These are phyloP conservation scores for Fusarium paranaense DNA, from an alignment of 2,329 filamentous ascomycete species.

Conservation along the genomic window DNA sequence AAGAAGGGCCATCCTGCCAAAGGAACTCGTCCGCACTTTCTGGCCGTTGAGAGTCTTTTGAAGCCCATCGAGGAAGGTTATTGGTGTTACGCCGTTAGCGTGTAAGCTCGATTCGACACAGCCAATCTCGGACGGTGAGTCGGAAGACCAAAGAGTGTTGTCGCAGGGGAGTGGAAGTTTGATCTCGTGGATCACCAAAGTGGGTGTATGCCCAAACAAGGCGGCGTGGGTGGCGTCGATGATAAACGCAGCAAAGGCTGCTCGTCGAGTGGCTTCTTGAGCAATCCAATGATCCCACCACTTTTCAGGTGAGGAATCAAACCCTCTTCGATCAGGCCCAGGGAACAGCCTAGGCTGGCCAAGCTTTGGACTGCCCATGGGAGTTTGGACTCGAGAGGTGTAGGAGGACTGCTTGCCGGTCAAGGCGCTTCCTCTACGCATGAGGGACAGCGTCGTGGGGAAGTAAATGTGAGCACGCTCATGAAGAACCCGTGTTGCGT, in stretches of 20 bases:
- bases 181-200: conserved; percentile 45
- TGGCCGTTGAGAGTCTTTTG: conserved; percentile 44
- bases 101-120: conserved; percentile 46
- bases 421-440: conserved; percentile 44
- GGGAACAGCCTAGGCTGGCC: conserved; percentile 24
- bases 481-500: conserved; percentile 43
- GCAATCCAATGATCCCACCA: conserved; percentile 49
- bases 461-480: conserved; percentile 47
- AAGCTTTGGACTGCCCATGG: conserved; percentile 38
- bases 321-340: conserved; percentile 22
- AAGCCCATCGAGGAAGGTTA: conserved; percentile 44
- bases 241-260: conserved; percentile 44
- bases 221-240: conserved; percentile 45
- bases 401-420: conserved; percentile 45
- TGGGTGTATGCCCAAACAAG: conserved; percentile 45
- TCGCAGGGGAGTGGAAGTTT: conserved; percentile 45
- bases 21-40: conserved; percentile 43
- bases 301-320: conserved; percentile 41
- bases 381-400: conserved; percentile 40
- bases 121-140: conserved; percentile 45
- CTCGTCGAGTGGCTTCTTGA: conserved; percentile 44
- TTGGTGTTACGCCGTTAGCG: conserved; percentile 43
- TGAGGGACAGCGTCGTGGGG: conserved; percentile 43
- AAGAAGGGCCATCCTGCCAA: conserved; percentile 42
- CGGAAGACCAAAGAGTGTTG: conserved; percentile 45